phyloP scores from a whole-genome alignment of 371 early-diverging fungal species.

The Apophysomyces sp. region DNA sequence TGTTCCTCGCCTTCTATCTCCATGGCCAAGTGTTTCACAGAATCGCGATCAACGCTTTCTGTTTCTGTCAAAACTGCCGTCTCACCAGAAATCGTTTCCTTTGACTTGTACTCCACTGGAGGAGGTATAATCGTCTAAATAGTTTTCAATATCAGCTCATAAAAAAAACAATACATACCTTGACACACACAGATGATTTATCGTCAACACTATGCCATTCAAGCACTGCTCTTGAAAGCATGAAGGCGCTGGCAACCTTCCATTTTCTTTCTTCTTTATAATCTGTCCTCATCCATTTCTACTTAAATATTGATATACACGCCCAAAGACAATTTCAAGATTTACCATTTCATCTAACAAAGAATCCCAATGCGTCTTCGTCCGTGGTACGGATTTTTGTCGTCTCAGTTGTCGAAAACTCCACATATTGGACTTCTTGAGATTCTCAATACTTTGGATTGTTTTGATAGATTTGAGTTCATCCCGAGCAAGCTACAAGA shows the following conservation, averaged over 20 bases:
- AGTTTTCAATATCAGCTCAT: background rate
- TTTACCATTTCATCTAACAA: constrained; percentile 85
- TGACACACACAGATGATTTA: constrained; percentile 68
- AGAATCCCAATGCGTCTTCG: constrained; percentile 89
- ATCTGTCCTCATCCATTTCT: constrained; percentile 86
- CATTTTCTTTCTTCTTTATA: constrained; percentile 85
- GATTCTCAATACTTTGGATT: constrained; percentile 73
- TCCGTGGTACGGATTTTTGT: constrained; percentile 67
- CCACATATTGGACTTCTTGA: constrained; percentile 80
- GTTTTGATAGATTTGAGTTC: constrained; percentile 77
- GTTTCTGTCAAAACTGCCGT: background rate
- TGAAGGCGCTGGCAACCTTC: constrained; percentile 78
- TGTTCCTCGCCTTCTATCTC: background rate
- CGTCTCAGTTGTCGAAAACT: constrained; percentile 78
- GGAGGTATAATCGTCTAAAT: constrained; percentile 7
- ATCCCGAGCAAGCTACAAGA: constrained; percentile 71
- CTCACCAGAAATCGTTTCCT: background rate
- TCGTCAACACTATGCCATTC: constrained; percentile 80
- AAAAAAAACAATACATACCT: constrained; percentile 28
- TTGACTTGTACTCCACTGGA: constrained; percentile 6
- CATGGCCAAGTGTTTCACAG: background rate
- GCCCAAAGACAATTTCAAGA: background rate
- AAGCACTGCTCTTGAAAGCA: constrained; percentile 71
- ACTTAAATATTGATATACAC: background rate
- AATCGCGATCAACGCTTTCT: background rate